Percentiles rank a stretch among this genome's conserved stretches.
Conservation (phyloP, 208 protist genomes). For the Eutreptiella sp. region DNA sequence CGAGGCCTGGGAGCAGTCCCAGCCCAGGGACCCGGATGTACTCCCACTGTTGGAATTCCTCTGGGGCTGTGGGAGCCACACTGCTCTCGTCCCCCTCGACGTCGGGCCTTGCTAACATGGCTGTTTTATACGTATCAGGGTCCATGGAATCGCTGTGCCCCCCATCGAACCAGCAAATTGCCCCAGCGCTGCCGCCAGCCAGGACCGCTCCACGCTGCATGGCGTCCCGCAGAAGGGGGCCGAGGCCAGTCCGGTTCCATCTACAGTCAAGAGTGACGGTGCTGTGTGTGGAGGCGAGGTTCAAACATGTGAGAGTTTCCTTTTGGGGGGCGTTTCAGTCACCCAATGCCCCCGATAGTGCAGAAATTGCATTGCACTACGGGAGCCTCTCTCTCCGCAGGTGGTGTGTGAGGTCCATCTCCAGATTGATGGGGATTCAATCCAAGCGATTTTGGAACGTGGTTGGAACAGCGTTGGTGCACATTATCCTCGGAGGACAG, state of each 20-base stretch:
- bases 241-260: slow-evolving; percentile 73
- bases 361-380: too few relatives aligned
- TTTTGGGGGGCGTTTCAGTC: too few relatives aligned
- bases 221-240: slow-evolving; percentile 31
- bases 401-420: too few relatives aligned
- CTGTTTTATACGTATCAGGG: slow-evolving; percentile 55
- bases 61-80: neutral
- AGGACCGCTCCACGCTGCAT: slow-evolving; percentile 46
- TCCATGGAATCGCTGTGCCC: slow-evolving; percentile 80
- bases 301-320: too few relatives aligned
- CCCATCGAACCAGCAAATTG: slow-evolving; percentile 76
- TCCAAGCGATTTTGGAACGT: too few relatives aligned
- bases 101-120: slow-evolving; percentile 38
- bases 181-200: slow-evolving; percentile 70
- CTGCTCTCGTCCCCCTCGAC: neutral
- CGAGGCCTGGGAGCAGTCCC: slow-evolving; percentile 59
- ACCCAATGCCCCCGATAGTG: too few relatives aligned
- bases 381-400: too few relatives aligned
- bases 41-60: slow-evolving; percentile 41
- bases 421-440: too few relatives aligned
- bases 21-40: slow-evolving; percentile 76
- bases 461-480: too few relatives aligned
- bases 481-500: too few relatives aligned
- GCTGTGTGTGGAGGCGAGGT: too few relatives aligned
- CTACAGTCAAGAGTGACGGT: too few relatives aligned